These are phyloP conservation scores for Calycina marina DNA, from an alignment of 2,329 filamentous ascomycete species.

Conservation along the genomic window DNA sequence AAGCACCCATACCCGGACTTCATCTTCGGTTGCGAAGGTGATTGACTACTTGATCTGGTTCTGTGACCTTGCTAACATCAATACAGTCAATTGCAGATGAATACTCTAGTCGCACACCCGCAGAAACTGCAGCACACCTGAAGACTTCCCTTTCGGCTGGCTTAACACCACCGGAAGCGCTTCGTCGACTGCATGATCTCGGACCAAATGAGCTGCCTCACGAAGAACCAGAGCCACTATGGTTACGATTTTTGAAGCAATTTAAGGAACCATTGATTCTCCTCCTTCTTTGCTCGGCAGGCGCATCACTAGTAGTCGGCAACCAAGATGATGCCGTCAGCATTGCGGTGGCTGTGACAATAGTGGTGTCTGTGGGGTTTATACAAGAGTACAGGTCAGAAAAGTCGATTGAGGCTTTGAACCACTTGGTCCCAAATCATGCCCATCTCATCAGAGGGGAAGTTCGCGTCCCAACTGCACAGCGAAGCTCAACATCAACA, in stretches of 20 bases:
- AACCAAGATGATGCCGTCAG: conserved; percentile 93
- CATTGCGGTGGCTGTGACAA: conserved; percentile 90
- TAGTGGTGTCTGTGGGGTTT: conserved; percentile 91
- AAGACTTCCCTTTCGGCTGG: conserved; percentile 74
- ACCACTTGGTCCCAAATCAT: conserved; percentile 84
- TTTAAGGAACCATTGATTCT: conserved; percentile 94
- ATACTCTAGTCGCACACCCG: conserved; percentile 53
- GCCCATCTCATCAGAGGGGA: conserved; percentile 71
- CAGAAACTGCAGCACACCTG: conserved; percentile 64
- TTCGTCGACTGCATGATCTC: conserved; percentile 63
- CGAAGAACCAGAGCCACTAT: conserved; percentile 84
- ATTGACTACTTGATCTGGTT: not conserved
- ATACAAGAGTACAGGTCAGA: conserved; percentile 96
- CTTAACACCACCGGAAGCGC: conserved; percentile 66
- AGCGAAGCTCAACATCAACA: conserved; percentile 20
- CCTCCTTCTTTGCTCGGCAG: conserved; percentile 77
- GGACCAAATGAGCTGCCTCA: conserved; percentile 91
- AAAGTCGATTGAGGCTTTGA: conserved; percentile 90
- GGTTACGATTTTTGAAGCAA: conserved; percentile 89
- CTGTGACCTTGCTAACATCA: conserved; percentile 8
- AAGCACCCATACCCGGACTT: conserved; percentile 17
- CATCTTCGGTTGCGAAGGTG: conserved; percentile 23
- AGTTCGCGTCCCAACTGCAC: conserved; percentile 8
- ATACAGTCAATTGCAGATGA: conserved; percentile 34
- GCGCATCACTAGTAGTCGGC: conserved; percentile 76